Conservation (phyloP, 2,329 filamentous ascomycete species). For the Zalaria sp. region DNA sequence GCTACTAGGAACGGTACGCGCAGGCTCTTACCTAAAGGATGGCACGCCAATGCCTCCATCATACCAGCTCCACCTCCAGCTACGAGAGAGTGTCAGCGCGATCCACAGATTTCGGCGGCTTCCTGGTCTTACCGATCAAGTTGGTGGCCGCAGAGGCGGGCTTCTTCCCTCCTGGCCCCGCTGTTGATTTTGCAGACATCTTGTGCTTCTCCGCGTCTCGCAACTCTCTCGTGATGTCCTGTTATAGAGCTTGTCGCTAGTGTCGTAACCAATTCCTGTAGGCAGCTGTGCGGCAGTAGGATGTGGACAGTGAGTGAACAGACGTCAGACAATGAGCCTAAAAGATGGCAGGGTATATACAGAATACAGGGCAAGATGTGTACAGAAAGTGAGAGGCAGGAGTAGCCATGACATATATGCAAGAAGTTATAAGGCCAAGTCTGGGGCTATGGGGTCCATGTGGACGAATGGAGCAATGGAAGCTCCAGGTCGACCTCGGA, state of each 20-base stretch:
- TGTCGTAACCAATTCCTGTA: neutral
- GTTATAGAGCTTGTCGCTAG: neutral
- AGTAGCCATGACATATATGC: neutral
- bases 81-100: constrained; percentile 23
- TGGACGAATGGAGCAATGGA: constrained; percentile 4
- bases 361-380: neutral
- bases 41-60: constrained; percentile 96
- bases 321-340: neutral
- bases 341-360: neutral
- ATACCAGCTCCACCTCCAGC: constrained; percentile 94
- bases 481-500: neutral
- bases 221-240: neutral
- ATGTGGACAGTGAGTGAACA: too few relatives aligned
- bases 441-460: neutral
- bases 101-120: constrained; percentile 7
- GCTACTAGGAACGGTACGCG: neutral
- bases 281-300: too few relatives aligned
- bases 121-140: constrained; percentile 54
- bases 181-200: constrained; percentile 47
- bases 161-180: constrained; percentile 51
- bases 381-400: neutral
- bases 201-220: constrained; percentile 5
- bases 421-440: neutral
- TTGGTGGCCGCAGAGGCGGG: constrained; percentile 79
- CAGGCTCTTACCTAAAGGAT: constrained; percentile 61